phyloP scores from a whole-genome alignment of 495 filamentous ascomycete species.

The Xylaria telfairii region DNA sequence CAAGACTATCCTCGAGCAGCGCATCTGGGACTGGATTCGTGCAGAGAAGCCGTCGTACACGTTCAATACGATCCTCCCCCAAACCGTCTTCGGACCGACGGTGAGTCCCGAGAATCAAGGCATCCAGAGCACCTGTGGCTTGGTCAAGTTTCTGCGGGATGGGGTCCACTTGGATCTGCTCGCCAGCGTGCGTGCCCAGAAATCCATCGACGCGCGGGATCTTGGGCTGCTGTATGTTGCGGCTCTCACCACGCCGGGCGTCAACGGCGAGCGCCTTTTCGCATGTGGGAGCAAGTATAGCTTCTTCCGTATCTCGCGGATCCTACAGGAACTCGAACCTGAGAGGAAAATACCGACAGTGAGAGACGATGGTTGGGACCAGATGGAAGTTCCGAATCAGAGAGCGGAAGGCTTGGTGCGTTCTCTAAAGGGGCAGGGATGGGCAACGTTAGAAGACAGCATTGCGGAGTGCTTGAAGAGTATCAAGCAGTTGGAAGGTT shows the following conservation, averaged over 20 bases:
- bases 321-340: constrained; percentile 30
- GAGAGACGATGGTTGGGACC: constrained; percentile 40
- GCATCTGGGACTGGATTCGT: constrained; percentile 41
- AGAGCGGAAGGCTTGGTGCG: constrained; percentile 38
- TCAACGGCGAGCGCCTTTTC: constrained; percentile 40
- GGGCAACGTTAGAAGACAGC: constrained; percentile 46
- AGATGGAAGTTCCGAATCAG: constrained; percentile 43
- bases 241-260: constrained; percentile 29
- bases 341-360: constrained; percentile 33
- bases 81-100: constrained; percentile 39
- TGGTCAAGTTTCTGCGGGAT: constrained; percentile 39
- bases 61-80: constrained; percentile 40
- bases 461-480: constrained; percentile 32
- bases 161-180: constrained; percentile 31
- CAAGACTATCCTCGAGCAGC: constrained; percentile 40
- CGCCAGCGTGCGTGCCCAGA: constrained; percentile 35
- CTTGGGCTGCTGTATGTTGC: constrained; percentile 37
- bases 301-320: constrained; percentile 31
- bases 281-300: constrained; percentile 38
- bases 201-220: constrained; percentile 38
- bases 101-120: constrained; percentile 36
- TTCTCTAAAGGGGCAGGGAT: constrained; percentile 39
- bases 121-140: constrained; percentile 37
- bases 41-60: constrained; percentile 32
- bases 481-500: constrained; percentile 8